Conservation (phyloP, 176 grass and related monocot species). For the Paspalum notatum region DNA sequence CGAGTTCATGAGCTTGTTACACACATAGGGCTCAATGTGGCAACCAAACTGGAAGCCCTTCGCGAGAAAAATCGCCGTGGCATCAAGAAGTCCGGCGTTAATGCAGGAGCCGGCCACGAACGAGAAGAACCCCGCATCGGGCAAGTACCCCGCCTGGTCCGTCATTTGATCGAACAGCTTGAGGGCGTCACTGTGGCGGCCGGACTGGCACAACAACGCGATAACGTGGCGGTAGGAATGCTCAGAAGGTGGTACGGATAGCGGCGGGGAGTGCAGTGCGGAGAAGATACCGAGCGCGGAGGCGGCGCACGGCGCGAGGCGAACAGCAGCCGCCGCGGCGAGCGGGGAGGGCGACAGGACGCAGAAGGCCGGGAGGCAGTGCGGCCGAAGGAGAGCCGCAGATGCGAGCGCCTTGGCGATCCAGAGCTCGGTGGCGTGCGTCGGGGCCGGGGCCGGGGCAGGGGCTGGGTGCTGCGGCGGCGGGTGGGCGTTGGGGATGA, state of each 20-base stretch:
- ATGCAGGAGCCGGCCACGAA: slow-evolving; percentile 61
- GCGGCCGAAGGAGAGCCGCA: slow-evolving; percentile 28
- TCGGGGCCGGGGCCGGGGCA: neutral
- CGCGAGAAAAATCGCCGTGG: slow-evolving; percentile 37
- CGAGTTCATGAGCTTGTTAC: slow-evolving; percentile 73
- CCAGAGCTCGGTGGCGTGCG: slow-evolving; percentile 61
- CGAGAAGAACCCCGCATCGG: slow-evolving; percentile 59
- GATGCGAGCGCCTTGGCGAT: slow-evolving; percentile 65
- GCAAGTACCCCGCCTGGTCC: slow-evolving; percentile 28
- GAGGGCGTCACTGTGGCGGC: slow-evolving; percentile 59
- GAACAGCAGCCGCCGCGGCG: slow-evolving; percentile 30
- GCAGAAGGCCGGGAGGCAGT: slow-evolving; percentile 37
- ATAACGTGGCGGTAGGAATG: slow-evolving; percentile 59
- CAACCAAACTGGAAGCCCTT: slow-evolving; percentile 51
- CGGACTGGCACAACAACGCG: slow-evolving; percentile 39
- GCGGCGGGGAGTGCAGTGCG: slow-evolving; percentile 41
- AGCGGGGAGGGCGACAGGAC: slow-evolving; percentile 27
- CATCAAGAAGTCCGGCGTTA: slow-evolving; percentile 48
- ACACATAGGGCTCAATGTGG: slow-evolving; percentile 50
- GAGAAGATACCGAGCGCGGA: slow-evolving; percentile 46
- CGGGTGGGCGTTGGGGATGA: slow-evolving; percentile 30
- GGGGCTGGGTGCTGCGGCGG: slow-evolving; percentile 6
- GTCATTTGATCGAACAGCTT: slow-evolving; percentile 91
- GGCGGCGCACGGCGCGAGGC: slow-evolving; percentile 40
- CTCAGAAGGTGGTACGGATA: slow-evolving; percentile 42